Evolutionary conservation across 2,329 filamentous ascomycete species (phyloP), one percentile per base, ranked within the genome.

Genomic region (Blumeriella jaapii): DNA sequence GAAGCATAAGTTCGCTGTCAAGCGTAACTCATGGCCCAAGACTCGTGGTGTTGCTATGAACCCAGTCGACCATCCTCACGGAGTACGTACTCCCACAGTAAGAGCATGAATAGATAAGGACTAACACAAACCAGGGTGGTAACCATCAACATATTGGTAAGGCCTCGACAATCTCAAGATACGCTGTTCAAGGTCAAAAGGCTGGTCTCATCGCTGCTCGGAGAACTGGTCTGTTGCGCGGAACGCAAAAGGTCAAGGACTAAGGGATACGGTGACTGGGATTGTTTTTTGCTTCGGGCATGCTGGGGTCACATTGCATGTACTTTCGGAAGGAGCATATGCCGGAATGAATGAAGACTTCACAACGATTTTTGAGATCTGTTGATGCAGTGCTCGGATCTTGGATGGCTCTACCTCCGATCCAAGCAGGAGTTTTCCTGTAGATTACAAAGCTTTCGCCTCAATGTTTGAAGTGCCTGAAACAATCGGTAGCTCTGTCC

Each of bases 1-100:
- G 61, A 98, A 96, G 85, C 89, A 96, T 67, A 98, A 98, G 83
- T 98, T 94, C 73, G 86, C 87, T 57, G 93, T 95, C 73, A 98
- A 98, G 86, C 86, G 91, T 65, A 96, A 98, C 85, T 89, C 79
- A 63, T 98, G 91, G 91, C 91, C 91, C 71, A 95, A 93, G 84
- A 98, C 91, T 77, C 89, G 91, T 91, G 91, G 91, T 95, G 91
- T 98, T 81, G 91, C 91, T 69, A 98, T 98, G 91, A 98, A 98
- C 75, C 91, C 91, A 60, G 91, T 98, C 61, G 91, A 98, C 72
- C 91, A 98, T 78, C 83, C 83, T 67, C 83, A 91, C 80, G 83
- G 83, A 83, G 82, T 55, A 55, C 28, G 53, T 45, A 29, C 17
- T 19, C 18, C 18, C 23, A 36, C 5, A 11, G 5, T 18, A 9